Evolutionary conservation across 2,329 filamentous ascomycete genomes (phyloP).

Genomic region (Botrytis hyacinthi): DNA sequence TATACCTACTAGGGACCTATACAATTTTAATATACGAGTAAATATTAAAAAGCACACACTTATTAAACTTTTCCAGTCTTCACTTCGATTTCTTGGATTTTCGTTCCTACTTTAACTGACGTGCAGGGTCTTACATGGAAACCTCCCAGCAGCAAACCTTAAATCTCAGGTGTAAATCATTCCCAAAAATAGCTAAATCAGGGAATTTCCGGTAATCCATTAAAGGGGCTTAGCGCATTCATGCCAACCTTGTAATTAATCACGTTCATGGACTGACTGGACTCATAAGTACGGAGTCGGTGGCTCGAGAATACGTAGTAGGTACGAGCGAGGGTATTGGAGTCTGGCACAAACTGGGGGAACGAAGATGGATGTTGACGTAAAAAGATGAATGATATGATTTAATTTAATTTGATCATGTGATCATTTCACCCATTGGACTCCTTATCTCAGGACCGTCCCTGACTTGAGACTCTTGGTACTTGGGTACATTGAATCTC

Average conservation of each 20-base stretch:
- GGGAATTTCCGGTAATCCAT: conserved; percentile 7
- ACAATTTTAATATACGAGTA: conserved; percentile 8
- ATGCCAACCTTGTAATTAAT: background rate
- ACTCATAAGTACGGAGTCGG: background rate
- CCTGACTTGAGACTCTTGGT: background rate
- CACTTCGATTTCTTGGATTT: background rate
- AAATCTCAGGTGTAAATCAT: background rate
- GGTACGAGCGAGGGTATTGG: background rate
- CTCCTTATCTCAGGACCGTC: background rate
- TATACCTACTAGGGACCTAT: no score
- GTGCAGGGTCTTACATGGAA: background rate
- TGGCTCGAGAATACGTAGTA: background rate
- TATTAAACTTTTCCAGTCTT: background rate
- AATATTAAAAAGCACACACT: background rate
- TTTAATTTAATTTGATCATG: background rate
- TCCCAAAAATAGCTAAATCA: conserved; percentile 7
- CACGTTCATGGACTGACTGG: background rate
- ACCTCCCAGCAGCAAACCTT: background rate
- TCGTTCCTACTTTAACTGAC: background rate
- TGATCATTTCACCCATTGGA: background rate
- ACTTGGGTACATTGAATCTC: background rate
- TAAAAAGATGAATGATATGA: background rate
- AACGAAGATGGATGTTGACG: background rate
- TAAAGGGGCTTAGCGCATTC: conserved; percentile 15
- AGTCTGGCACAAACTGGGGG: background rate